Evolutionary conservation across 805 yeast genomes (phyloP).

Genomic region (Kuraishia piskuri): DNA sequence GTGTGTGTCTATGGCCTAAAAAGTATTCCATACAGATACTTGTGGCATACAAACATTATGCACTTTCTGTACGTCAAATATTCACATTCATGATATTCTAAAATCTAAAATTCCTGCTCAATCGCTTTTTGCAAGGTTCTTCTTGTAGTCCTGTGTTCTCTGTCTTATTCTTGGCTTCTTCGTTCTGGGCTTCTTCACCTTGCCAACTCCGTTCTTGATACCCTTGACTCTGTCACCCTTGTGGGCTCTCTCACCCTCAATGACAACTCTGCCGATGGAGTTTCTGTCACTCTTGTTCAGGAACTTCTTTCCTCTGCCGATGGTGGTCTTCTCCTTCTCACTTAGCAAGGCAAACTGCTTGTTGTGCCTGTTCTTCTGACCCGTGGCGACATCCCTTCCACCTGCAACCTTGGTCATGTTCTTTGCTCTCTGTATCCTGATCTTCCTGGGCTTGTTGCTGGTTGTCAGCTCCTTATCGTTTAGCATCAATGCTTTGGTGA

Average conservation of each 20-base stretch:
- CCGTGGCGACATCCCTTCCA: slow-evolving; percentile 12
- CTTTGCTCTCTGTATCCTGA: slow-evolving; percentile 72
- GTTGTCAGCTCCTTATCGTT: slow-evolving; percentile 53
- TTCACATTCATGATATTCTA: background rate
- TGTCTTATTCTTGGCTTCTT: slow-evolving; percentile 41
- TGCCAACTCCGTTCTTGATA: slow-evolving; percentile 43
- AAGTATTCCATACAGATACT: too few species aligned
- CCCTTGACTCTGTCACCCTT: slow-evolving; percentile 59
- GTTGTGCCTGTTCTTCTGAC: slow-evolving; percentile 4
- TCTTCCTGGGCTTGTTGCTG: slow-evolving; percentile 40
- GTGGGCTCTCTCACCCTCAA: slow-evolving; percentile 75
- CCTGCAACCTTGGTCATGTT: slow-evolving; percentile 21
- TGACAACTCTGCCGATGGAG: slow-evolving; percentile 46
- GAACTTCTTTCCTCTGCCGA: slow-evolving; percentile 72
- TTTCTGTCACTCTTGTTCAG: slow-evolving; percentile 77
- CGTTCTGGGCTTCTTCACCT: slow-evolving; percentile 49
- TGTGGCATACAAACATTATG: too few species aligned
- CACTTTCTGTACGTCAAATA: too few species aligned
- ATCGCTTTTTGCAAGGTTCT: background rate
- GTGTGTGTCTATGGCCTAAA: too few species aligned
- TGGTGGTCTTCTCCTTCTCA: slow-evolving; percentile 62
- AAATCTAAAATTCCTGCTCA: background rate
- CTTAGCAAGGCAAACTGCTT: slow-evolving; percentile 26
- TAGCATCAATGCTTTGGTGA: slow-evolving; percentile 71
- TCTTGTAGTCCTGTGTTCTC: slow-evolving; percentile 31